These are phyloP conservation scores for Debaryomyces udenii DNA, from an alignment of 1,139 yeast species.

Conservation along the genomic window DNA sequence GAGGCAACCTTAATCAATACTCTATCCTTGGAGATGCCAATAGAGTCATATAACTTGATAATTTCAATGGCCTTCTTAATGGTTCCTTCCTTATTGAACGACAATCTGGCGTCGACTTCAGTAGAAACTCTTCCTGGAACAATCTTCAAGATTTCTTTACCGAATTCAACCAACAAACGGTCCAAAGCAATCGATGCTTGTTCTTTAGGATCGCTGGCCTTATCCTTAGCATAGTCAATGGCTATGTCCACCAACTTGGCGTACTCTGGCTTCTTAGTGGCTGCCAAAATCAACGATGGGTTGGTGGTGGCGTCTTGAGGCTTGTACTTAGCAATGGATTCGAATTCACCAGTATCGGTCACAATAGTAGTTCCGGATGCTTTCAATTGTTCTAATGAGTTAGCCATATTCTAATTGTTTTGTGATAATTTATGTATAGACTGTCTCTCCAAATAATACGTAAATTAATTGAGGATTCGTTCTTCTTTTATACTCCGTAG, in stretches of 20 bases:
- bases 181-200: slow-evolving; percentile 80
- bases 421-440: no score
- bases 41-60: slow-evolving; percentile 79
- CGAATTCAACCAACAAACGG: slow-evolving; percentile 92
- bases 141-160: slow-evolving; percentile 87
- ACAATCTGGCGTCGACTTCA: slow-evolving; percentile 97
- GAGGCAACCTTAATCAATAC: slow-evolving; percentile 95
- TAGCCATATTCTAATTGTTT: slow-evolving; percentile 34
- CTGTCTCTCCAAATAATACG: no score
- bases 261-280: slow-evolving; percentile 88
- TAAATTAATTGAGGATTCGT: slow-evolving; percentile 1
- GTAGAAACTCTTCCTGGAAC: slow-evolving; percentile 99
- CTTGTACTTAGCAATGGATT: slow-evolving; percentile 93
- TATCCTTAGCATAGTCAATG: slow-evolving; percentile 78
- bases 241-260: slow-evolving; percentile 90
- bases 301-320: slow-evolving; percentile 99
- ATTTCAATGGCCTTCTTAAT: slow-evolving; percentile 88
- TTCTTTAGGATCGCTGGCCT: slow-evolving; percentile 51
- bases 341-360: slow-evolving; percentile 99
- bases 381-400: slow-evolving; percentile 90
- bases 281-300: slow-evolving; percentile 97
- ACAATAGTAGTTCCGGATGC: slow-evolving; percentile 95
- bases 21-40: slow-evolving; percentile 86
- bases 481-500: slow-evolving; percentile 4
- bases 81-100: slow-evolving; percentile 93